phyloP scores from a whole-genome alignment of 495 filamentous ascomycete species.

The Penicillium cinerascens region DNA sequence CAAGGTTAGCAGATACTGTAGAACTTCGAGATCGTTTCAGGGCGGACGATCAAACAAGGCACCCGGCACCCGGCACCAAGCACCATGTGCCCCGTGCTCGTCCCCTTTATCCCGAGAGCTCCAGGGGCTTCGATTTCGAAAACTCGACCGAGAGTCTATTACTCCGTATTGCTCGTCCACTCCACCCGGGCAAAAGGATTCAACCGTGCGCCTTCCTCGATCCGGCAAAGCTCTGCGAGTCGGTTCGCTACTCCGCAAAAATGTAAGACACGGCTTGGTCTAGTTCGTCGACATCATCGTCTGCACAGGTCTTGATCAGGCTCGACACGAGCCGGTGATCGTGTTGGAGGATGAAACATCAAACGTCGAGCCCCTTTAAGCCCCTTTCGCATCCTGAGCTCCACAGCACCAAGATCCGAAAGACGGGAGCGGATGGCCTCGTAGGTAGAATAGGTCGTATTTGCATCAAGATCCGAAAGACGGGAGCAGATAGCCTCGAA shows the following conservation, averaged over 20 bases:
- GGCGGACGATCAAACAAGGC: constrained; percentile 37
- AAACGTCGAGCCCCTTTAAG: neutral
- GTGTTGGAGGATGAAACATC: neutral
- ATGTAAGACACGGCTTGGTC: constrained; percentile 1
- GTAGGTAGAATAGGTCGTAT: neutral
- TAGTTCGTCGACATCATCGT: neutral
- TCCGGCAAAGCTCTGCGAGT: constrained; percentile 3
- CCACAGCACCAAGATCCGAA: constrained; percentile 4
- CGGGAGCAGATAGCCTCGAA: neutral
- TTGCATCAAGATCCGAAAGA: constrained; percentile 2
- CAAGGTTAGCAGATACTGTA: constrained; percentile 10
- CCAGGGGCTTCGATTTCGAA: constrained; percentile 14
- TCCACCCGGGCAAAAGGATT: neutral
- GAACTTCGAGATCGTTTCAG: constrained; percentile 43
- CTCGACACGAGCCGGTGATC: neutral
- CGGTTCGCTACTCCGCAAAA: neutral
- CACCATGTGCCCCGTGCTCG: constrained; percentile 15
- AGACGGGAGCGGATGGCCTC: neutral
- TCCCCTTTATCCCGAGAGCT: neutral
- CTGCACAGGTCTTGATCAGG: neutral
- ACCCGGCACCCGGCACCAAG: constrained; percentile 4
- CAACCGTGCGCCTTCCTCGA: neutral
- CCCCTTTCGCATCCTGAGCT: neutral
- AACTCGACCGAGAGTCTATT: constrained; percentile 16
- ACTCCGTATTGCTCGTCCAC: constrained; percentile 2